phyloP scores from a whole-genome alignment of 768 basidiomycete genomes.

The Cytidiella melzeri region DNA sequence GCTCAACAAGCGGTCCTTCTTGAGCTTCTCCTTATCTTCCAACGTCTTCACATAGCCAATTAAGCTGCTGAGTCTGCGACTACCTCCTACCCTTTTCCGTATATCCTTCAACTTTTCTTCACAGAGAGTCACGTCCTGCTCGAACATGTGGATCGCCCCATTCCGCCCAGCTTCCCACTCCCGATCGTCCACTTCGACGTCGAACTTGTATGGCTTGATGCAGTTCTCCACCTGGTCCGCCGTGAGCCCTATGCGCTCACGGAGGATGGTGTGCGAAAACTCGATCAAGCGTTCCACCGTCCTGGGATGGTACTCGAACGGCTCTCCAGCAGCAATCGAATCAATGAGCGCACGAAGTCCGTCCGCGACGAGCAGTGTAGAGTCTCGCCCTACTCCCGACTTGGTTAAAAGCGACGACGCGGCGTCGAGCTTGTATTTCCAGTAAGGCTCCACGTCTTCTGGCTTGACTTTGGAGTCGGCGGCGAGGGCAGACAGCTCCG shows the following conservation, averaged over 20 bases:
- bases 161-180: constrained; percentile 90
- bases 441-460: constrained; percentile 81
- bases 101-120: constrained; percentile 86
- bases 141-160: constrained; percentile 71
- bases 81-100: constrained; percentile 81
- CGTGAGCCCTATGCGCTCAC: constrained; percentile 91
- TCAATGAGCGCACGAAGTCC: constrained; percentile 87
- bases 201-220: constrained; percentile 99
- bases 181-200: constrained; percentile 86
- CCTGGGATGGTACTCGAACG: constrained; percentile 85
- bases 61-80: constrained; percentile 68
- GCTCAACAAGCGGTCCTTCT: constrained; percentile 46
- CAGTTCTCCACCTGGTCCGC: constrained; percentile 99
- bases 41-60: constrained; percentile 76
- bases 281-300: constrained; percentile 86
- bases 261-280: constrained; percentile 88
- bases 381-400: constrained; percentile 90
- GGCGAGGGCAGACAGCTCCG: constrained; percentile 67
- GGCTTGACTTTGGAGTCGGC: constrained; percentile 64
- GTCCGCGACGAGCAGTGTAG: constrained; percentile 91
- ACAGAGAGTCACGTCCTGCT: constrained; percentile 79
- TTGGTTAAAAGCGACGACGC: constrained; percentile 92
- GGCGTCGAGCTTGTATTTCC: constrained; percentile 95
- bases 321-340: constrained; percentile 81
- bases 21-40: constrained; percentile 72